phyloP scores from a whole-genome alignment of 371 early-diverging fungal species.

The Apophysomyces variabilis region DNA sequence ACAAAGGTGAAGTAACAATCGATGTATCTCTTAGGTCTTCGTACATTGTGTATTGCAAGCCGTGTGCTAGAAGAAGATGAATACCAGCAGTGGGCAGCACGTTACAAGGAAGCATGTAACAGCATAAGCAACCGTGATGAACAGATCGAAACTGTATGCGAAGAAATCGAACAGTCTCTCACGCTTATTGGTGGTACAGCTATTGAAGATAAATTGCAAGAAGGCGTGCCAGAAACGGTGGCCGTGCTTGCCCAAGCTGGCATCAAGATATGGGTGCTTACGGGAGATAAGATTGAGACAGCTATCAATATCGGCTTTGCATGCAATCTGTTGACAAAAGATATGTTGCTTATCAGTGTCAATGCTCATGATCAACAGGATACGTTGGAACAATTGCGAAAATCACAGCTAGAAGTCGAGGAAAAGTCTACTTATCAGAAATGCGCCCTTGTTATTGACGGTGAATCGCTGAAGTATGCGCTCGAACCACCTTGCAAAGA shows the following conservation, averaged over 20 bases:
- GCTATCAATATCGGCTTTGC: conserved; percentile 97
- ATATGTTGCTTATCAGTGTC: conserved; percentile 72
- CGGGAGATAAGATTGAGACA: conserved; percentile 99
- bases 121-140: conserved; percentile 82
- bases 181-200: conserved; percentile 84
- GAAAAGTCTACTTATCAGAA: conserved; percentile 36
- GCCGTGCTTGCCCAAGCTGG: conserved; percentile 86
- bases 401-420: conserved; percentile 39
- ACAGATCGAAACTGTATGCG: conserved; percentile 82
- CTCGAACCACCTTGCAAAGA: conserved; percentile 63
- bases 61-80: conserved; percentile 75
- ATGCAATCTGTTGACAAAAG: conserved; percentile 73
- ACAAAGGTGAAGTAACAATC: not conserved
- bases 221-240: conserved; percentile 94
- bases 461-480: conserved; percentile 84
- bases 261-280: conserved; percentile 97
- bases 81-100: conserved; percentile 78
- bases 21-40: conserved; percentile 64
- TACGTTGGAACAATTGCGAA: conserved; percentile 58
- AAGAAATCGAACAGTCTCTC: conserved; percentile 77
- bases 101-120: conserved; percentile 81
- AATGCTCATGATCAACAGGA: conserved; percentile 69
- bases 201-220: conserved; percentile 94
- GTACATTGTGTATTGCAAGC: conserved; percentile 90
- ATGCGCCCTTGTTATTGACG: conserved; percentile 90